Evolutionary conservation across 768 basidiomycete species (phyloP).

Genomic region (Agaricus sinodeliciosus): DNA sequence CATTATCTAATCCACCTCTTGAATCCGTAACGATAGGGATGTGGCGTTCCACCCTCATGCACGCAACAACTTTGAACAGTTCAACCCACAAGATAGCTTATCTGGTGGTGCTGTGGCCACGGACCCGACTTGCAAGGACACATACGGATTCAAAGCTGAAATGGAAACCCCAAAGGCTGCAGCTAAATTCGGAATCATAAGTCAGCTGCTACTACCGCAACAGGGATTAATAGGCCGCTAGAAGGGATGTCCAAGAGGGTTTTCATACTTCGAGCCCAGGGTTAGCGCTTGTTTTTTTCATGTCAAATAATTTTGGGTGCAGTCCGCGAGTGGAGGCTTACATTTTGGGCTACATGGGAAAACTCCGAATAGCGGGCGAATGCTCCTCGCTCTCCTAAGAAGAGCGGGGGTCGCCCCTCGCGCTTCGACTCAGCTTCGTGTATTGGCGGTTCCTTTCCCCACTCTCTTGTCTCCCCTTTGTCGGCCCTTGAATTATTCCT

Average conservation of each 20-base stretch:
- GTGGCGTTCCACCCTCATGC: no score
- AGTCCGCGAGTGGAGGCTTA: not conserved
- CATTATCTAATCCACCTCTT: no score
- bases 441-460: no score
- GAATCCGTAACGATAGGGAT: no score
- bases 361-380: not conserved
- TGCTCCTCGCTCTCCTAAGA: no score
- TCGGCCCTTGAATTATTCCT: no score
- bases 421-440: no score
- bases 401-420: no score
- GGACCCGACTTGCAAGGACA: not conserved
- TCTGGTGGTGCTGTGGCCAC: no score
- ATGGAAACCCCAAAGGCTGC: not conserved
- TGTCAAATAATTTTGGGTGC: not conserved
- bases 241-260: constrained; percentile 1
- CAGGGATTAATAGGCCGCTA: constrained; percentile 3
- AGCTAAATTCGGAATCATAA: not conserved
- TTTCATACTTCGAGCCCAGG: constrained; percentile 1
- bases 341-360: not conserved
- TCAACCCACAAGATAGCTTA: no score
- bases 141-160: not conserved
- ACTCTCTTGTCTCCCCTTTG: no score
- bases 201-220: not conserved
- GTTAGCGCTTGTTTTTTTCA: not conserved
- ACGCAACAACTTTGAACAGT: no score